These are phyloP conservation scores for Rubia tinctorum DNA, from an alignment of 305 asterid genomes.

Conservation along the genomic window DNA sequence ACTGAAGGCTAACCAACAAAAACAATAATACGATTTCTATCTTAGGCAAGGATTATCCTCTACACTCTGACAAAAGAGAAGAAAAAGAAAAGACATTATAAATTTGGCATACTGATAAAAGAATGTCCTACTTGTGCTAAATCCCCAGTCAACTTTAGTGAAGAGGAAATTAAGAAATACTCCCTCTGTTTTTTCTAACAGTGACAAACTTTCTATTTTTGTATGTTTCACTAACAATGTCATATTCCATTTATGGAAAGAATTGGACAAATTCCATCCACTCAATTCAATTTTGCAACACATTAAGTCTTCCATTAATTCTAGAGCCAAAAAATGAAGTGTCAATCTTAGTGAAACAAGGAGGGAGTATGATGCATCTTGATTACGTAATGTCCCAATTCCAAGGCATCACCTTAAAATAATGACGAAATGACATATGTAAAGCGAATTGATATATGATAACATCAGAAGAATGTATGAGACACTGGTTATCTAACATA, in stretches of 20 bases:
- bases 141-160: not conserved
- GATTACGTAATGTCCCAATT: not conserved
- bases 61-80: not conserved
- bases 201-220: not conserved
- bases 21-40: not conserved
- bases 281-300: not conserved
- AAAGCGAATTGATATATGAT: not conserved
- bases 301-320: not conserved
- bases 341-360: not conserved
- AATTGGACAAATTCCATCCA: not conserved
- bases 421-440: not conserved
- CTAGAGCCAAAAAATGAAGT: not conserved
- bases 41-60: not conserved
- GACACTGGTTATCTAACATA: constrained; percentile 4
- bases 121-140: not conserved
- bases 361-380: not conserved
- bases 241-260: not conserved
- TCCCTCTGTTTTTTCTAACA: not conserved
- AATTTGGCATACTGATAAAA: not conserved
- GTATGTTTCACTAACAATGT: not conserved
- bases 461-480: constrained; percentile 1
- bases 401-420: not conserved
- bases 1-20: not conserved
- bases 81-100: not conserved
- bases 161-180: not conserved